Base-by-base conservation (phyloP, 331 rosid genomes). In the Spiraea crenata region DNA sequence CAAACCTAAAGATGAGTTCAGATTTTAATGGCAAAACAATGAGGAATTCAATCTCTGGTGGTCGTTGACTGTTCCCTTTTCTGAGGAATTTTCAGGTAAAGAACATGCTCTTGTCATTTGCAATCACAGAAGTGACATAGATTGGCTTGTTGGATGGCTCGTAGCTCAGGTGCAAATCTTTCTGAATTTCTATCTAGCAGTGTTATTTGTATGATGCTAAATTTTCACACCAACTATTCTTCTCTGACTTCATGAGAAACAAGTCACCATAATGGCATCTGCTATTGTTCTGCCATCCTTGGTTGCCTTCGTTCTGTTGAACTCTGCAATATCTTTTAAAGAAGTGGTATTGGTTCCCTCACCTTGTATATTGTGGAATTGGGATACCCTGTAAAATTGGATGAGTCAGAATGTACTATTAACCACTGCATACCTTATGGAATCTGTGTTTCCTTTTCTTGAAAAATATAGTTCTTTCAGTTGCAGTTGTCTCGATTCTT, bases 121-220 rank as follows among this genome's bases (percentile, higher is more conserved):
- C 87, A 93, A 93, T 66, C 98, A 90, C 82, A 86, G 87, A 78
- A 85, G 98, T 63, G 97, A 93, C 86, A 87, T 93, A 71, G 96
- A 90, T 84, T 93, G 98, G 98, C 98, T 93, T 77, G 83, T 89
- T 62, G 98, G 97, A 78, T 90, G 93, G 95, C 85, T 85, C 76
- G 47, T 87, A 65, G 96, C 98, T 75, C 98, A 93, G 98, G 98
- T 90, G 74, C 61, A 63, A 73, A 63, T 57, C 64, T 67, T 52
- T 70, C 8, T 57, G 38, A 63, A 75, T 35, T 4, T 34, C 15
- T 10, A 7, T 74, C 48, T 49, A n/a, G 50, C 65, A 16, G 56
- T 58, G n/a, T 47, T 42, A 47, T 13, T 25, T 47, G 44, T 15
- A 45, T 13, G 70, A 65, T 31, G 54, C 16, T 66, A 34, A 16